These are phyloP conservation scores for Hyaloperonospora brassicae DNA, from an alignment of 352 stramenopile genomes.

Conservation along the genomic window DNA sequence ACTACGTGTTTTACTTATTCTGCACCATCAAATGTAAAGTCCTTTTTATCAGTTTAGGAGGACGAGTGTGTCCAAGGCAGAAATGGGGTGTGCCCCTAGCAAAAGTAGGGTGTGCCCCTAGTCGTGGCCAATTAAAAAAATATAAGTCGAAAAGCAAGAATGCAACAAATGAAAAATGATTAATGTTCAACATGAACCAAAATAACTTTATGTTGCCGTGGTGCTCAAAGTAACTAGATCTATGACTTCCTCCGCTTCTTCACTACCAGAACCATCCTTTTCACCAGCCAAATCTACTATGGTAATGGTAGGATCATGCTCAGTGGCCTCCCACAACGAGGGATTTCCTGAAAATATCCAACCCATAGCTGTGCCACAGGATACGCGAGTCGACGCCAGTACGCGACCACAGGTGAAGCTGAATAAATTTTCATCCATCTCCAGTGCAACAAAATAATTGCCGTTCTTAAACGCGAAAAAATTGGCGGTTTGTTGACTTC, in stretches of 20 bases:
- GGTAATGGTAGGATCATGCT: slow-evolving; percentile 1
- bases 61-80: no score
- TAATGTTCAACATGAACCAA: not conserved
- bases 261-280: not conserved
- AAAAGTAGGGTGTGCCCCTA: no score
- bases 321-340: not conserved
- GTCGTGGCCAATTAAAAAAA: no score
- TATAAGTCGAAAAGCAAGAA: not conserved
- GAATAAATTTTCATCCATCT: not conserved
- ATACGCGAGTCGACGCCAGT: not conserved
- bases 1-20: no score
- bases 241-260: not conserved
- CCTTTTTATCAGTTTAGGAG: no score
- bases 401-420: slow-evolving; percentile 1
- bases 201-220: slow-evolving; percentile 1
- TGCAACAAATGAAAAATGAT: not conserved
- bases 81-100: no score
- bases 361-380: not conserved
- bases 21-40: no score
- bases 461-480: slow-evolving; percentile 1
- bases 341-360: not conserved
- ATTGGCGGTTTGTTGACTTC: not conserved
- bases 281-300: slow-evolving; percentile 1
- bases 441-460: slow-evolving; percentile 1
- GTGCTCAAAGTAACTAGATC: not conserved